Percentiles rank a stretch among this genome's conserved stretches.
phyloP scores from a whole-genome alignment of 495 filamentous ascomycete species.

The Trichoderma parareesei region DNA sequence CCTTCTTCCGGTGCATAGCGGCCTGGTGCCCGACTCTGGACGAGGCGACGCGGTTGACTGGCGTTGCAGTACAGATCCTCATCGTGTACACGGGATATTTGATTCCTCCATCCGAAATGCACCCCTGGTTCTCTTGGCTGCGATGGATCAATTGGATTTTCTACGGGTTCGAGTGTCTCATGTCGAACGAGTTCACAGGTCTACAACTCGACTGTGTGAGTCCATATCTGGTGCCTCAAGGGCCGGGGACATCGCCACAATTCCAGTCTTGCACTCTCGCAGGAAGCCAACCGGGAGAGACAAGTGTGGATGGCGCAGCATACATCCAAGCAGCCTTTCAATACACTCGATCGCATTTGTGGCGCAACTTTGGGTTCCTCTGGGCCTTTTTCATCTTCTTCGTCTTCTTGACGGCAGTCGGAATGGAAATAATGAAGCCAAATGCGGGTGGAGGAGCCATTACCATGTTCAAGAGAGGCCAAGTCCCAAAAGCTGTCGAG shows the following conservation, averaged over 20 bases:
- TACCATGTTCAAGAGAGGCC: slow-evolving; percentile 46
- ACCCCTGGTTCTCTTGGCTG: slow-evolving; percentile 73
- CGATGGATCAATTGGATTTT: slow-evolving; percentile 66
- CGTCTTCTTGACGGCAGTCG: slow-evolving; percentile 54
- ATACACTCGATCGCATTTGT: slow-evolving; percentile 63
- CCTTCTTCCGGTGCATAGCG: slow-evolving; percentile 70
- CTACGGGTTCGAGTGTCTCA: slow-evolving; percentile 63
- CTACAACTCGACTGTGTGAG: slow-evolving; percentile 39
- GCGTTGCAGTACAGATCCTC: slow-evolving; percentile 60
- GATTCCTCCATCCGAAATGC: slow-evolving; percentile 61
- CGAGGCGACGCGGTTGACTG: slow-evolving; percentile 32
- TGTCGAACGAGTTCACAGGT: slow-evolving; percentile 61
- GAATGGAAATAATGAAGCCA: slow-evolving; percentile 61
- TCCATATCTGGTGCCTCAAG: slow-evolving; percentile 47
- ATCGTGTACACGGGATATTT: slow-evolving; percentile 71
- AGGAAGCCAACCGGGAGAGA: slow-evolving; percentile 42
- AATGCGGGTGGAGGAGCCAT: slow-evolving; percentile 64
- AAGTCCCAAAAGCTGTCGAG: slow-evolving; percentile 19
- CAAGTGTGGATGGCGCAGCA: slow-evolving; percentile 46
- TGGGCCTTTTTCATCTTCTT: slow-evolving; percentile 49
- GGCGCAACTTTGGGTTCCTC: slow-evolving; percentile 75
- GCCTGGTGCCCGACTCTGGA: slow-evolving; percentile 56
- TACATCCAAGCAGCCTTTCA: slow-evolving; percentile 50
- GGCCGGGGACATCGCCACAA: slow-evolving; percentile 39
- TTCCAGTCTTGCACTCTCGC: slow-evolving; percentile 57